These are phyloP conservation scores for Nothophoma quercina DNA, from an alignment of 2,329 filamentous ascomycete genomes.

Conservation along the genomic window DNA sequence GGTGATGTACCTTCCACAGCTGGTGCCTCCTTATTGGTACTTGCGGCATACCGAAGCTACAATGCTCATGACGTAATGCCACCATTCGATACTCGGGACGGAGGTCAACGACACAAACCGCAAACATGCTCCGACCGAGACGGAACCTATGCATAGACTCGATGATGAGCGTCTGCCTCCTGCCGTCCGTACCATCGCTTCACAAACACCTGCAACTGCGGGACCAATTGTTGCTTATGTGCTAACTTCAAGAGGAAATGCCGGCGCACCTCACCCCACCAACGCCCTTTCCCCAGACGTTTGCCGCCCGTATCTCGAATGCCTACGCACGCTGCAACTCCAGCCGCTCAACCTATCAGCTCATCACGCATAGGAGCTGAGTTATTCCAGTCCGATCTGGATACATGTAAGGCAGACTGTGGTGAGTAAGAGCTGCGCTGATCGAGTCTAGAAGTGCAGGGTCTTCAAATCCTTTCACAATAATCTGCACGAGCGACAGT, in stretches of 20 bases:
- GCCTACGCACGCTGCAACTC: constrained; percentile 24
- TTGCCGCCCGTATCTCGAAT: constrained; percentile 20
- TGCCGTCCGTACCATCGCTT: constrained; percentile 22
- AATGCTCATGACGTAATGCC: constrained; percentile 22
- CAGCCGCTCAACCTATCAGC: constrained; percentile 29
- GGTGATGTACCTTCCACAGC: not conserved
- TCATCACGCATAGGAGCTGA: constrained; percentile 11
- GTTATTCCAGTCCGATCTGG: constrained; percentile 6
- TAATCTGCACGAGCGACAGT: constrained; percentile 9
- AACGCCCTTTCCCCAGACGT: constrained; percentile 20
- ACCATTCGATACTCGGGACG: constrained; percentile 19
- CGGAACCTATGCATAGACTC: constrained; percentile 26
- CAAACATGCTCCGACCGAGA: constrained; percentile 21
- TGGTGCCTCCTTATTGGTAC: not conserved
- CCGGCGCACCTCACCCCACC: constrained; percentile 20
- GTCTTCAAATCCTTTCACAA: constrained; percentile 3
- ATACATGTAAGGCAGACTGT: constrained; percentile 11
- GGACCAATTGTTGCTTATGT: constrained; percentile 1
- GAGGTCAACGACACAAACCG: constrained; percentile 8
- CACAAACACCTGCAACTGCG: constrained; percentile 15
- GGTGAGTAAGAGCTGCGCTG: constrained; percentile 18
- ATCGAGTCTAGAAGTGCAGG: constrained; percentile 15
- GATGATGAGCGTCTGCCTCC: constrained; percentile 33
- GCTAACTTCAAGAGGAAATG: constrained; percentile 26
- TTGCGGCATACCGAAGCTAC: constrained; percentile 8